Conservation (phyloP, 441 rosid genomes). For the Erysimum pusillum region DNA sequence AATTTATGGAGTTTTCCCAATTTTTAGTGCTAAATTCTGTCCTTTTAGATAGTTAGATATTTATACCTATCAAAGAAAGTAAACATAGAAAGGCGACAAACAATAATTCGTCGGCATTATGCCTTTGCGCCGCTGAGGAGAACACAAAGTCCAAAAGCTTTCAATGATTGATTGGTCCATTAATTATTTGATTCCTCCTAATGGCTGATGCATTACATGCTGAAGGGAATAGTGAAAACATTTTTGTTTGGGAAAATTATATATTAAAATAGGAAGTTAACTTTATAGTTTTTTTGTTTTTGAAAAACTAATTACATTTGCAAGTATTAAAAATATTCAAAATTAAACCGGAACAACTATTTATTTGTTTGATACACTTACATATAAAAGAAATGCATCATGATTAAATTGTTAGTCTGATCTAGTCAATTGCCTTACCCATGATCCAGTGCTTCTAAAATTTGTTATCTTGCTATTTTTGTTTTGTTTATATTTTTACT, state of each 20-base stretch:
- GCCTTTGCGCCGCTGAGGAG: slow-evolving; percentile 33
- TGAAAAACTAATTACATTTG: too few relatives aligned
- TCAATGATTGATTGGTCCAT: slow-evolving; percentile 33
- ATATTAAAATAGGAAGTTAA: too few relatives aligned
- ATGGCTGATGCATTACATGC: background rate
- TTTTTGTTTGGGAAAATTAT: background rate
- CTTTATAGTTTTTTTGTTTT: too few relatives aligned
- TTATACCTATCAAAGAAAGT: background rate
- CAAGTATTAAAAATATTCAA: too few relatives aligned
- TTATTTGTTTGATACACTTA: too few relatives aligned
- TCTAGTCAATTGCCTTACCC: too few relatives aligned
- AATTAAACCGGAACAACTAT: too few relatives aligned
- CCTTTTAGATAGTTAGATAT: slow-evolving; percentile 2
- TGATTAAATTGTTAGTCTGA: too few relatives aligned
- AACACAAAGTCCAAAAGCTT: slow-evolving; percentile 38
- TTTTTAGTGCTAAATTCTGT: background rate
- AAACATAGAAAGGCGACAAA: slow-evolving; percentile 23
- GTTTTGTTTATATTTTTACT: too few relatives aligned
- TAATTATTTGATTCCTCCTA: slow-evolving; percentile 6
- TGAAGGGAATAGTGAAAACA: background rate
- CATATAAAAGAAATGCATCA: too few relatives aligned
- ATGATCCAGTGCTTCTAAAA: too few relatives aligned
- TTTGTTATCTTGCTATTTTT: too few relatives aligned
- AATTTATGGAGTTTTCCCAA: background rate
- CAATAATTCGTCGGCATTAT: slow-evolving; percentile 28